Base-by-base conservation (phyloP, 2,329 filamentous ascomycete species). In the Eurotiales sp. region DNA sequence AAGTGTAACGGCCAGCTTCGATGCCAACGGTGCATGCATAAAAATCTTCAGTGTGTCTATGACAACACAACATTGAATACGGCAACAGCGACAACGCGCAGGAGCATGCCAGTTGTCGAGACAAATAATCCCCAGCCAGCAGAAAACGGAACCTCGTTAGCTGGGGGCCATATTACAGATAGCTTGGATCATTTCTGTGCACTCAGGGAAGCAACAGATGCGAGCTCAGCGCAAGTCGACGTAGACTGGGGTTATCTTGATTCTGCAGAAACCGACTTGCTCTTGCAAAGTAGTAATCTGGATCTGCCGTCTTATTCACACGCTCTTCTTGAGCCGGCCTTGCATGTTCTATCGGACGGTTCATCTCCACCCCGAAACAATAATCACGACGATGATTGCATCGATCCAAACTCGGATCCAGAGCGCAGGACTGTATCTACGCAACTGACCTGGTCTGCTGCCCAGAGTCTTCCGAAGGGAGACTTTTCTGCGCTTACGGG, bases 1-100 rank as follows among this genome's bases (percentile, higher is more conserved):
- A 49, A 49, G 29, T 49, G 46, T 30, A 49, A 15, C 29, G 15
- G 29, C 37, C 37, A 43, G 27, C 15, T 39, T 17, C 46, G 22
- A 21, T 49, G 46, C 15, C 5, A 22, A 27, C 46, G 46, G 8
- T 49, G 46, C 27, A 43, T 15, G 3, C 29, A 21, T 27, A 49
- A 43, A 21, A 22, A 21, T 2, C 19, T 49, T 11, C 27, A 49
- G 2, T 49, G 46, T 15, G 46, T 49, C 3, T 49, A 49, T 7
- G 46, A 49, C 14, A 49, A 7, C 3, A 8, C 2, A 11, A 15
- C n/a, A 17, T 3, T 17, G 10, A 37, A 37, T 21, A 17, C 34
- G 11, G n/a, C 34, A 8, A 15, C 25, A 12, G 23, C 7, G 8
- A 17, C 40, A 22, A 19, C n/a, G 14, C 3, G 10, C 12, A 3